Evolutionary conservation across 306 rosid genomes (phyloP).

Genomic region (Quercus cerris): DNA sequence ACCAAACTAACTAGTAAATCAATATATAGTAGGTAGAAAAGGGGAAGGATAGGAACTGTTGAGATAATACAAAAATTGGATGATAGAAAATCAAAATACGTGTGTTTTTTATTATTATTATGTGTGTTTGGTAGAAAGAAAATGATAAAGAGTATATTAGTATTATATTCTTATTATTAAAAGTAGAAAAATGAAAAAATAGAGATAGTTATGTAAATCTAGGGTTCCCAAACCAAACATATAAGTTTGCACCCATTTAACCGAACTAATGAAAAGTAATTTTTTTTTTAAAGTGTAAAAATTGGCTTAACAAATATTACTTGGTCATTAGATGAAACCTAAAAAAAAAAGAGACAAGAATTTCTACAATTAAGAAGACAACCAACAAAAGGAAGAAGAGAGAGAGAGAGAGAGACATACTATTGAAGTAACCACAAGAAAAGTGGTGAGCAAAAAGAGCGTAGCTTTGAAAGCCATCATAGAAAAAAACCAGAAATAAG

Average conservation of each 20-base stretch:
- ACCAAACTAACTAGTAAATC: too few species aligned
- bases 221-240: background rate
- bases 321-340: conserved; percentile 39
- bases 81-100: too few species aligned
- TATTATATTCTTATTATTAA: too few species aligned
- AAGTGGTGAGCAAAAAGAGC: conserved; percentile 35
- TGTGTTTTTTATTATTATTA: too few species aligned
- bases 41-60: too few species aligned
- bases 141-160: too few species aligned
- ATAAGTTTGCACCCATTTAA: background rate
- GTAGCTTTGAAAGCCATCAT: conserved; percentile 45
- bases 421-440: conserved; percentile 38
- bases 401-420: conserved; percentile 20
- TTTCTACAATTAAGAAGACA: conserved; percentile 8
- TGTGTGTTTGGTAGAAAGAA: too few species aligned
- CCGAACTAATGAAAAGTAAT: background rate
- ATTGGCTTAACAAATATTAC: conserved; percentile 7
- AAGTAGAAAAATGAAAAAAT: too few species aligned
- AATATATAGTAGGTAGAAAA: too few species aligned
- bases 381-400: background rate
- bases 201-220: background rate
- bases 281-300: background rate
- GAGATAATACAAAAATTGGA: too few species aligned
- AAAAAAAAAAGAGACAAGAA: background rate
- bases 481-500: background rate